A percentile compares a stretch with the other conserved stretches of the same genome.
These are phyloP conservation scores for Candida alai DNA, from an alignment of 805 yeast genomes.

Conservation along the genomic window DNA sequence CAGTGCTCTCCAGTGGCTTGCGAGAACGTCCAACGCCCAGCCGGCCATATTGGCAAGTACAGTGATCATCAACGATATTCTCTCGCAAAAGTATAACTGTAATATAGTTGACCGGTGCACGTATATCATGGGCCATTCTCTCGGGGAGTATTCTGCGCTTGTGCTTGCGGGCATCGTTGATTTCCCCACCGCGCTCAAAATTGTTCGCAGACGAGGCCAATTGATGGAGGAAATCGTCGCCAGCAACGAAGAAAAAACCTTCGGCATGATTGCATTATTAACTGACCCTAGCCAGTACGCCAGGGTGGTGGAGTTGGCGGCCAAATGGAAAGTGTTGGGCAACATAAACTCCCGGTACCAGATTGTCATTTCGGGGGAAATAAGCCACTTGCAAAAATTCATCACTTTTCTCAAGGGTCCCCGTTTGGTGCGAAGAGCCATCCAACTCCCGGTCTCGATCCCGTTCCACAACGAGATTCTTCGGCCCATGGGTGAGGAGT, in stretches of 20 bases:
- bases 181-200: conserved; percentile 30
- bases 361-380: conserved; percentile 43
- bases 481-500: conserved; percentile 30
- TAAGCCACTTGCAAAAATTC: conserved; percentile 18
- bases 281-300: conserved; percentile 22
- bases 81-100: conserved; percentile 13
- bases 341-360: conserved; percentile 43
- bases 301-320: conserved; percentile 16
- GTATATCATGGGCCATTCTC: conserved; percentile 44
- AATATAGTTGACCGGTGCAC: too few species aligned
- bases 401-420: conserved; percentile 14
- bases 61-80: conserved; percentile 22
- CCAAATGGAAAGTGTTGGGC: conserved; percentile 34
- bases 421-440: conserved; percentile 14
- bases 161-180: conserved; percentile 32
- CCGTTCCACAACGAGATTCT: conserved; percentile 49
- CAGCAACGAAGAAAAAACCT: conserved; percentile 12
- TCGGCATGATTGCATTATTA: conserved; percentile 35
- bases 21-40: conserved; percentile 46
- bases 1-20: conserved; percentile 17
- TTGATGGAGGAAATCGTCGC: conserved; percentile 35
- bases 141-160: conserved; percentile 49
- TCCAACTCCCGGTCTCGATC: conserved; percentile 40
- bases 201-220: conserved; percentile 44
- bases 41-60: conserved; percentile 49